Conservation (phyloP, 2,329 filamentous ascomycete species). For the Monosporascus sp. region DNA sequence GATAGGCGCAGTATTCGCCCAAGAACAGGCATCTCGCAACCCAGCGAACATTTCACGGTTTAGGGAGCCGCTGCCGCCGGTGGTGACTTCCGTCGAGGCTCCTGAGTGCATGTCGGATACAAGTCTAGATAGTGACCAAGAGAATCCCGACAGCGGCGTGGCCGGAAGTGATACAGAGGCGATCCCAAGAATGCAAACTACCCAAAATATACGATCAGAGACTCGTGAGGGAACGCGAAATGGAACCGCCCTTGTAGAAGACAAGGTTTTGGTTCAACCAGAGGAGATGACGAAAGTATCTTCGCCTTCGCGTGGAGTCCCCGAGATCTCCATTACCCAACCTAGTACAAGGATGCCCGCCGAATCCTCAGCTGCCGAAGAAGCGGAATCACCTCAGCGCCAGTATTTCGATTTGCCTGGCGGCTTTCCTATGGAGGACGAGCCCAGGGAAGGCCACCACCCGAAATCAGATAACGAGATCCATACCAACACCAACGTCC, state of each 20-base stretch:
- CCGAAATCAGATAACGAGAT: neutral
- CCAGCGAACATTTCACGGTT: slow-evolving; percentile 51
- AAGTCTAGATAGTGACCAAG: slow-evolving; percentile 35
- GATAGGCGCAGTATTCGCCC: slow-evolving; percentile 48
- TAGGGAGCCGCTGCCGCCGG: slow-evolving; percentile 62
- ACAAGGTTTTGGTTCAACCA: slow-evolving; percentile 5
- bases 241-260: slow-evolving; percentile 8
- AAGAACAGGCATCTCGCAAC: slow-evolving; percentile 48
- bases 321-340: slow-evolving; percentile 38
- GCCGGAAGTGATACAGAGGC: slow-evolving; percentile 11
- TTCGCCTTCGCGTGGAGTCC: slow-evolving; percentile 23
- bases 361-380: slow-evolving; percentile 3
- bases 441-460: slow-evolving; percentile 5
- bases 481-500: neutral
- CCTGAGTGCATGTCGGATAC: slow-evolving; percentile 58
- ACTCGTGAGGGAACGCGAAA: slow-evolving; percentile 9
- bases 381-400: slow-evolving; percentile 6
- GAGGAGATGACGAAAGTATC: slow-evolving; percentile 1
- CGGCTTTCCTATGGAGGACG: slow-evolving; percentile 45
- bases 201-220: slow-evolving; percentile 14
- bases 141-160: slow-evolving; percentile 13
- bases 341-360: slow-evolving; percentile 33
- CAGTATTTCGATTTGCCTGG: slow-evolving; percentile 51
- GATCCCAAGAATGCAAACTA: slow-evolving; percentile 11
- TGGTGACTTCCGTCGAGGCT: slow-evolving; percentile 65